Evolutionary conservation across 345 rosid species (phyloP).

Genomic region (Salix arbutifolia): DNA sequence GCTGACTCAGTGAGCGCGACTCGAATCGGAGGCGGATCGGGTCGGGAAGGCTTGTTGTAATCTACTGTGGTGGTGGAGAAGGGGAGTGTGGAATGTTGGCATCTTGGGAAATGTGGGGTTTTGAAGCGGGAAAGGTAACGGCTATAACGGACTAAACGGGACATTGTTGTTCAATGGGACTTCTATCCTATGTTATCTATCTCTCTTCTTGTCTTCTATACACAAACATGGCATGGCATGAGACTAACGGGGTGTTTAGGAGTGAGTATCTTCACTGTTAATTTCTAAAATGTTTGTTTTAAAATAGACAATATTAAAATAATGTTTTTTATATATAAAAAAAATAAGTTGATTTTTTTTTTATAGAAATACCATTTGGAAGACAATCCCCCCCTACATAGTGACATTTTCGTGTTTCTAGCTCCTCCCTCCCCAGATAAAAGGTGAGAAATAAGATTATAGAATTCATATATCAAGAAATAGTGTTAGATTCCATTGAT

Average conservation of each 20-base stretch:
- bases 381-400: no score
- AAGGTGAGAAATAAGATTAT: background rate
- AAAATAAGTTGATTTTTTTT: no score
- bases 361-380: no score
- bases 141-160: slow-evolving; percentile 23
- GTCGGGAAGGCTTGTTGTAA: slow-evolving; percentile 14
- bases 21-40: slow-evolving; percentile 60
- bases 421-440: background rate
- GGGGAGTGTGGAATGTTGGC: slow-evolving; percentile 7
- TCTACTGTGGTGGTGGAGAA: slow-evolving; percentile 25
- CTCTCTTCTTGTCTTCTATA: background rate
- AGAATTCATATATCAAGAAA: background rate
- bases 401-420: no score
- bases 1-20: slow-evolving; percentile 68
- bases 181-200: background rate
- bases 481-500: no score
- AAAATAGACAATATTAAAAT: no score
- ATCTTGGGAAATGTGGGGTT: slow-evolving; percentile 4
- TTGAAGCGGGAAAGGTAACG: slow-evolving; percentile 40
- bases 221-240: no score
- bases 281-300: no score
- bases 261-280: no score
- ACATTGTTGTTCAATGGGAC: background rate
- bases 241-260: no score
- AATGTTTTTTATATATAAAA: no score